These are phyloP conservation scores for Ophiostoma perfectum DNA, from an alignment of 2,329 filamentous ascomycete genomes.

Conservation along the genomic window DNA sequence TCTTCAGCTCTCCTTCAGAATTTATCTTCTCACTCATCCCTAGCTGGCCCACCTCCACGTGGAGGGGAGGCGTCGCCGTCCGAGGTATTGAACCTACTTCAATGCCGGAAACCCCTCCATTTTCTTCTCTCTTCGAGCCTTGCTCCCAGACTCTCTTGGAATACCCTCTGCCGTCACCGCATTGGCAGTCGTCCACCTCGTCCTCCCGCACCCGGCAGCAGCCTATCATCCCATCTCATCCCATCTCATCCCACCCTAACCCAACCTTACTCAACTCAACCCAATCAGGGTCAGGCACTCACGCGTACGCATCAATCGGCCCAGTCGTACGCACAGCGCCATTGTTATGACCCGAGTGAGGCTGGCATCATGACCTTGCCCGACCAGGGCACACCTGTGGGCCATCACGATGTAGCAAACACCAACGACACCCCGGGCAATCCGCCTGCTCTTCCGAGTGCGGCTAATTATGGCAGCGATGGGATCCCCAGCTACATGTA, in stretches of 20 bases:
- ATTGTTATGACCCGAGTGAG: constrained; percentile 2
- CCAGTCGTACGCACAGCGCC: background rate
- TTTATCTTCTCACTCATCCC: background rate
- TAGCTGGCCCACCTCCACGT: constrained; percentile 13
- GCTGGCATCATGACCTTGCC: constrained; percentile 11
- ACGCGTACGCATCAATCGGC: background rate
- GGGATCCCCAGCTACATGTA: background rate
- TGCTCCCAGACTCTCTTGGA: too few species aligned
- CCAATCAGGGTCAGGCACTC: background rate
- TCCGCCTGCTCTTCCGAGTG: background rate
- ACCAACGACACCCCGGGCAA: background rate
- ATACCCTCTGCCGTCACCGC: too few species aligned
- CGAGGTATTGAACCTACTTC: background rate
- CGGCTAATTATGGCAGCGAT: background rate
- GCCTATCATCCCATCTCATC: background rate
- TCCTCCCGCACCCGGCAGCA: too few species aligned
- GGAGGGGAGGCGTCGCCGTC: background rate
- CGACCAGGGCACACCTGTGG: constrained; percentile 11
- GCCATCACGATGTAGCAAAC: constrained; percentile 6
- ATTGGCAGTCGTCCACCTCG: too few species aligned
- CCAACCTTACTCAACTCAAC: background rate
- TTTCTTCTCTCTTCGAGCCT: background rate
- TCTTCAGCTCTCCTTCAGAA: too few species aligned
- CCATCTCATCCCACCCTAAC: background rate
- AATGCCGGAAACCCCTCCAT: background rate